Evolutionary conservation across 768 basidiomycete species (phyloP).

Genomic region (Termitomyces sp.): DNA sequence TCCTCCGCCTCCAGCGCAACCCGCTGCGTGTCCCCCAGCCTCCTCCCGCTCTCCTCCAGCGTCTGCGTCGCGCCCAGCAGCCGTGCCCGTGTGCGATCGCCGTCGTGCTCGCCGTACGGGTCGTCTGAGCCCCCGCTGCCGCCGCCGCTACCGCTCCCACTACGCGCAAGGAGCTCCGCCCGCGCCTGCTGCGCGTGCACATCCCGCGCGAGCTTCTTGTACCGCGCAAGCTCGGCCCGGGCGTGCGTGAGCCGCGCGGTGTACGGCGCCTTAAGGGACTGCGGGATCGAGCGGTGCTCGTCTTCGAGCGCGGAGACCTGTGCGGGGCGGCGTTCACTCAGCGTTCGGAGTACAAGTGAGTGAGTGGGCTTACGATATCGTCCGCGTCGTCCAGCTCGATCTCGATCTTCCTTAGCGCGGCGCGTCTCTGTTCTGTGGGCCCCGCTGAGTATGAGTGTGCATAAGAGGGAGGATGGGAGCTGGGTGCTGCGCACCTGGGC

Average conservation of each 20-base stretch:
- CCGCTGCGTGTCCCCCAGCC: slow-evolving; percentile 76
- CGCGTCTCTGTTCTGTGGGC: slow-evolving; percentile 74
- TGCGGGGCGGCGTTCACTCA: neutral
- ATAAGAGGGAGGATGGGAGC: neutral
- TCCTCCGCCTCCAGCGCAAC: slow-evolving; percentile 93
- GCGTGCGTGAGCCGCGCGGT: slow-evolving; percentile 60
- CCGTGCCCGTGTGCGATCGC: slow-evolving; percentile 68
- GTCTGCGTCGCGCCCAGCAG: slow-evolving; percentile 69
- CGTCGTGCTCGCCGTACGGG: slow-evolving; percentile 59
- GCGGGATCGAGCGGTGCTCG: slow-evolving; percentile 89
- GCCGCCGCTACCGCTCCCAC: slow-evolving; percentile 10
- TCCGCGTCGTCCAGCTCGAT: slow-evolving; percentile 93
- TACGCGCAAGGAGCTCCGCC: slow-evolving; percentile 50
- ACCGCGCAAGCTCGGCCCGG: slow-evolving; percentile 67
- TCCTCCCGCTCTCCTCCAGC: slow-evolving; percentile 68
- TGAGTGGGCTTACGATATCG: slow-evolving; percentile 65
- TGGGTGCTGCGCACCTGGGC: too few species aligned
- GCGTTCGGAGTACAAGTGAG: neutral
- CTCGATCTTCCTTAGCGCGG: slow-evolving; percentile 74
- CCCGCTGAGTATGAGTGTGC: too few species aligned
- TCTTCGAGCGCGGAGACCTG: slow-evolving; percentile 94
- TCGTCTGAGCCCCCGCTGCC: slow-evolving; percentile 51
- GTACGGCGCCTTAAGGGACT: slow-evolving; percentile 73
- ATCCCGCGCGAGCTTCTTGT: slow-evolving; percentile 78
- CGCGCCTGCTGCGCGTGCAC: slow-evolving; percentile 47